Evolutionary conservation across 164 flowering plant genomes (phyloP).

Genomic region (Echeveria elegans): DNA sequence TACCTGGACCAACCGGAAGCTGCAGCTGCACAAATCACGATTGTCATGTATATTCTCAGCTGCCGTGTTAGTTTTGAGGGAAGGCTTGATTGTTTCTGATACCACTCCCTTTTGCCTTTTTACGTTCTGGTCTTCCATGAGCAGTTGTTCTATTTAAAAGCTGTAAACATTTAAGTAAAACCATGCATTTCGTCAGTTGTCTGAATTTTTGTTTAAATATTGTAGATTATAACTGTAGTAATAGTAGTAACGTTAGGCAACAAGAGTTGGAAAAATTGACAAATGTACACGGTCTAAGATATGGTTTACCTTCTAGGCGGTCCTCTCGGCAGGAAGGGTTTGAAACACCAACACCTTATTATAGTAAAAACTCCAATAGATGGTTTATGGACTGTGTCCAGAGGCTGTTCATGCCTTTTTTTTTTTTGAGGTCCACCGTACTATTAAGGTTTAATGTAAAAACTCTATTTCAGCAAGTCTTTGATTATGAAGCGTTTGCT

Average conservation of each 20-base stretch:
- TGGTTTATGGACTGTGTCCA: not conserved
- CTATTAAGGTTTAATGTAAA: too few relatives aligned
- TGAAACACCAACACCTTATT: conserved; percentile 9
- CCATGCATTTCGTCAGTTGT: too few relatives aligned
- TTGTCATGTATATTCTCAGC: conserved; percentile 87
- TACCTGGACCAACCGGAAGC: conserved; percentile 70
- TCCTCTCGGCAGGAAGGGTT: conserved; percentile 26
- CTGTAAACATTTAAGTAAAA: conserved; percentile 17
- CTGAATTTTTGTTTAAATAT: too few relatives aligned
- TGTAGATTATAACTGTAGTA: conserved; percentile 24
- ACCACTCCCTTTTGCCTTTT: conserved; percentile 74
- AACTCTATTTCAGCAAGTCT: not conserved
- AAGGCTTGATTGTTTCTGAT: conserved; percentile 77
- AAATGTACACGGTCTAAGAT: conserved; percentile 19
- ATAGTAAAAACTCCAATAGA: not conserved
- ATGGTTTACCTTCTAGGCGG: conserved; percentile 33
- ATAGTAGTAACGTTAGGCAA: conserved; percentile 36
- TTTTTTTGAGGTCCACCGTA: conserved; percentile 3
- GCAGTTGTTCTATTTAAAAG: conserved; percentile 83
- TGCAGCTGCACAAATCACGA: conserved; percentile 80
- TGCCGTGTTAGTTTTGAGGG: conserved; percentile 77
- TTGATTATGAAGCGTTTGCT: not conserved
- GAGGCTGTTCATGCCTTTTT: conserved; percentile 1
- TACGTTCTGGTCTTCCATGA: conserved; percentile 83
- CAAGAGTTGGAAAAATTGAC: conserved; percentile 24